phyloP scores from a whole-genome alignment of 345 rosid genomes.

The Euphorbia tirucalli region DNA sequence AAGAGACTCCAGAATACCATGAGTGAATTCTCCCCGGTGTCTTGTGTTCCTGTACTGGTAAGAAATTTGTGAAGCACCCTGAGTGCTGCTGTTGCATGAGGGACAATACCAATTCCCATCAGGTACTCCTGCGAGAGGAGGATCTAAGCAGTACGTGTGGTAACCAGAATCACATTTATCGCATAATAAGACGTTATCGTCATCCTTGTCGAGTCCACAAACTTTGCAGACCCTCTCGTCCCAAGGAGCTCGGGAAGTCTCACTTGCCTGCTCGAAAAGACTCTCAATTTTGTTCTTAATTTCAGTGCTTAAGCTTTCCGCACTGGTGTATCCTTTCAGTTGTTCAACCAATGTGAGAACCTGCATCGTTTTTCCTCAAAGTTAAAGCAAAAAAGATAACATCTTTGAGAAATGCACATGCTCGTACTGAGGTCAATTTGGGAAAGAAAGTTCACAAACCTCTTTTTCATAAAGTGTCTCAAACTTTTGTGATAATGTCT shows the following conservation, averaged over 20 bases:
- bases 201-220: constrained; percentile 41
- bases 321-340: constrained; percentile 10
- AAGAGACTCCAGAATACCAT: constrained; percentile 18
- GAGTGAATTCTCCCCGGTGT: constrained; percentile 26
- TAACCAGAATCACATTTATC: constrained; percentile 41
- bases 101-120: constrained; percentile 50
- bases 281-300: constrained; percentile 29
- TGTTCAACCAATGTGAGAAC: constrained; percentile 34
- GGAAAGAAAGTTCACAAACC: constrained; percentile 20
- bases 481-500: constrained; percentile 32
- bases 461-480: constrained; percentile 34
- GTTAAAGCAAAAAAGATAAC: constrained; percentile 11
- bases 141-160: constrained; percentile 41
- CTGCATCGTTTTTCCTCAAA: constrained; percentile 20
- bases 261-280: constrained; percentile 25
- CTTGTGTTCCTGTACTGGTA: constrained; percentile 15
- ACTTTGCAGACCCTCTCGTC: constrained; percentile 40
- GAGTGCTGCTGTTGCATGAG: constrained; percentile 22
- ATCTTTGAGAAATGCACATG: not conserved
- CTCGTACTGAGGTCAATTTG: not conserved
- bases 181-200: constrained; percentile 36
- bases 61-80: constrained; percentile 23
- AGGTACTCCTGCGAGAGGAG: constrained; percentile 37
- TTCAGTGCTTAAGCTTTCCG: constrained; percentile 27
- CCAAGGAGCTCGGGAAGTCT: constrained; percentile 39